Evolutionary conservation across 768 basidiomycete species (phyloP).

Genomic region (Heimioporus sp.): DNA sequence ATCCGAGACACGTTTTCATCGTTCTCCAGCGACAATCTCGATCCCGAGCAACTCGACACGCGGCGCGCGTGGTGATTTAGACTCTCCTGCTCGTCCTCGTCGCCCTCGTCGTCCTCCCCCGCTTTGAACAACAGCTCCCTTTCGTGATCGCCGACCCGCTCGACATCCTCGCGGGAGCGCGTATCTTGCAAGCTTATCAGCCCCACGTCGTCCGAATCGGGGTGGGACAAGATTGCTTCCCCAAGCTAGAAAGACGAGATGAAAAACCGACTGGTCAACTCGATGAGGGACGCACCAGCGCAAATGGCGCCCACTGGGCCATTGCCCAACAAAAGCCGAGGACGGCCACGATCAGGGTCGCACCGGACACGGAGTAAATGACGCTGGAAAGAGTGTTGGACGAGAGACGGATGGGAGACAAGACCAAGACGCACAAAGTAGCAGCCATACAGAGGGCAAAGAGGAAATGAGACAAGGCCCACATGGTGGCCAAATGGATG

Average conservation of each 20-base stretch:
- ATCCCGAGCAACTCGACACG: not conserved
- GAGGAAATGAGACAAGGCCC: constrained; percentile 74
- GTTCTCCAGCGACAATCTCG: too few relatives aligned
- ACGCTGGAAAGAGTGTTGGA: constrained; percentile 46
- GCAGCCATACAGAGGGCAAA: constrained; percentile 78
- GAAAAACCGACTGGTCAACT: constrained; percentile 1
- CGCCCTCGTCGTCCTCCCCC: constrained; percentile 24
- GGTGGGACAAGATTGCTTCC: constrained; percentile 78
- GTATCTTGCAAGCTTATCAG: constrained; percentile 41
- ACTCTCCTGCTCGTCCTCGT: not conserved
- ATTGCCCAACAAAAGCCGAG: constrained; percentile 94
- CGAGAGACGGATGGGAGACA: not conserved
- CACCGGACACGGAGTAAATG: constrained; percentile 63
- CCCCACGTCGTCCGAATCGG: constrained; percentile 34
- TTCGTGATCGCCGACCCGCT: constrained; percentile 18
- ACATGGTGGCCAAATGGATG: constrained; percentile 65
- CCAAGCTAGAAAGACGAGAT: constrained; percentile 56
- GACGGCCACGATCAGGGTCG: constrained; percentile 71
- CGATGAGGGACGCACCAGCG: constrained; percentile 50
- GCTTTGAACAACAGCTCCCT: constrained; percentile 19
- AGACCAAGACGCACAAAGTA: constrained; percentile 64
- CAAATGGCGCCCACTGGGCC: constrained; percentile 90
- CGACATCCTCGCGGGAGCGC: constrained; percentile 19
- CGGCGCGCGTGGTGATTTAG: not conserved
- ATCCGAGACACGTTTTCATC: too few relatives aligned